These are phyloP conservation scores for Quercus variabilis DNA, from an alignment of 306 rosid genomes.

Conservation along the genomic window DNA sequence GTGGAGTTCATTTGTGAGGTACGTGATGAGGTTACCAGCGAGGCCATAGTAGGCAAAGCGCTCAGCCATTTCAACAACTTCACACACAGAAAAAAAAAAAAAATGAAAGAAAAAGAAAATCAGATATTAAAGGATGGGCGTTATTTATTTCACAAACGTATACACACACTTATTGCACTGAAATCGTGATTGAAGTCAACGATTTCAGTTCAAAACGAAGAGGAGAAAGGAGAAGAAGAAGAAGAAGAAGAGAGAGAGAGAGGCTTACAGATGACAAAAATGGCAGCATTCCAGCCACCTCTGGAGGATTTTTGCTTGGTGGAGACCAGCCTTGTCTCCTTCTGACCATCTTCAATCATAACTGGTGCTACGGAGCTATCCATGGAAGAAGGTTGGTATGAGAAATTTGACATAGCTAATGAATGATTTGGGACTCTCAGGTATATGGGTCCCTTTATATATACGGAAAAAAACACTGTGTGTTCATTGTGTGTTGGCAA, in stretches of 20 bases:
- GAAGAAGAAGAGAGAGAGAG: not conserved
- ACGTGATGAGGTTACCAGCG: constrained; percentile 22
- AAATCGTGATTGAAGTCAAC: no score
- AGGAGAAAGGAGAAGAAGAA: not conserved
- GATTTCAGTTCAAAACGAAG: no score
- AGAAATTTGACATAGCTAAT: not conserved
- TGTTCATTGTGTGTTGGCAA: not conserved
- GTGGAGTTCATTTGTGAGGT: constrained; percentile 38
- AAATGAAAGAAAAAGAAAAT: not conserved
- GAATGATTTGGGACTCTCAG: not conserved
- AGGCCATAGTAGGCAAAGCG: constrained; percentile 34
- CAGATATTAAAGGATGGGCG: not conserved
- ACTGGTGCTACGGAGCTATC: not conserved
- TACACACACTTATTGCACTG: no score
- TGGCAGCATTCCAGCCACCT: constrained; percentile 47
- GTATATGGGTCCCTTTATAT: not conserved
- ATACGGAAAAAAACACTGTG: not conserved
- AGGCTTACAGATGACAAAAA: constrained; percentile 35
- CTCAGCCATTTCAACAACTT: constrained; percentile 44
- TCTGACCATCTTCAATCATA: not conserved
- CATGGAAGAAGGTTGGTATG: not conserved
- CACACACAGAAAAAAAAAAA: not conserved
- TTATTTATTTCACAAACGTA: no score
- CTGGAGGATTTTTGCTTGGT: not conserved
- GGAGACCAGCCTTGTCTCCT: not conserved